Evolutionary conservation across 495 filamentous ascomycete species (phyloP), one percentile per base, ranked within the genome.

Genomic region (Lasiosphaeris hirsuta): DNA sequence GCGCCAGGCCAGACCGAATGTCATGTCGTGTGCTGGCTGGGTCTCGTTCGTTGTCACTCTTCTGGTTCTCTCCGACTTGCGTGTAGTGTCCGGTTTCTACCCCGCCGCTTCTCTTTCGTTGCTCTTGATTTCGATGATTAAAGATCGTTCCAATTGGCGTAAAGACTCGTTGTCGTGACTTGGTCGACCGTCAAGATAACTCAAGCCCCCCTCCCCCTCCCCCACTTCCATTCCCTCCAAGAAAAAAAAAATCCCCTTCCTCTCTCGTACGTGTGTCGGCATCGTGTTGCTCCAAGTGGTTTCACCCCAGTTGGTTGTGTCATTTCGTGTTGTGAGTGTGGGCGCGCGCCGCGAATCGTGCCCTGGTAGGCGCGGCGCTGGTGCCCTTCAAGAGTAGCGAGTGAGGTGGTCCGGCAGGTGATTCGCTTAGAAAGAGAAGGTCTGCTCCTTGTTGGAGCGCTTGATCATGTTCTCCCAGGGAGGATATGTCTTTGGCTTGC

Each of bases 401-500:
- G 23, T 30, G 5, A 30, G 23, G 23, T 30, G 2, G 23, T 30
- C 23, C 23, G 23, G 23, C 2, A 30, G 23, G 23, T 30, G 23
- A 30, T 30, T 19, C 33, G 35, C 37, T 34, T 55, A 59, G 42
- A 34, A 54, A n/a, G 50, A 33, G 56, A 61, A 67, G 54, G 56
- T 62, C n/a, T 49, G 55, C 52, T 68, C 63, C 63, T 69, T 62
- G 56, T 33, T 71, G 59, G 66, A 53, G 63, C 68, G 70, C 63
- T 68, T 71, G 63, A 72, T 72, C 54, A 72, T 67, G 68, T 69
- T 67, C 63, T 72, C 70, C 70, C 70, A 72, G 1, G 66, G 52
- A 17, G 68, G 63, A 37, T 62, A 61, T 50, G 54, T 56, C 63
- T 70, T 71, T 2, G 68, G 68, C 56, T 67, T 71, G 68, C 70